These are phyloP conservation scores for Clausena lansium DNA, from an alignment of 345 rosid genomes.

Conservation along the genomic window DNA sequence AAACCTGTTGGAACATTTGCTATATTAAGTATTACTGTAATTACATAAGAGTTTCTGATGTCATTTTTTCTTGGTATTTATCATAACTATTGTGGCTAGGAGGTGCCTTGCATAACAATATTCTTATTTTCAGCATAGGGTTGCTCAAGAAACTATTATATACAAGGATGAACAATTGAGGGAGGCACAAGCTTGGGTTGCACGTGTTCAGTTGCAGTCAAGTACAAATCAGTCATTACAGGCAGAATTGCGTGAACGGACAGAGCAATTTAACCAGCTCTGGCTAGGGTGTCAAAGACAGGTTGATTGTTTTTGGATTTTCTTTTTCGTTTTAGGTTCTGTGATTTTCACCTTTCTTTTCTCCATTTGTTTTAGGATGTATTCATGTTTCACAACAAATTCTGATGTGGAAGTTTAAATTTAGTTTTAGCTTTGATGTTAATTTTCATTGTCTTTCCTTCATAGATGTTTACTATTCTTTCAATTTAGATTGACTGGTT, in stretches of 20 bases:
- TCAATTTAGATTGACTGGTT: conserved; percentile 18
- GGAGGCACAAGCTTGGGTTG: conserved; percentile 75
- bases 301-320: conserved; percentile 45
- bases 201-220: conserved; percentile 81
- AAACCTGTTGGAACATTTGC: neutral
- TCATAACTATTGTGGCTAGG: neutral
- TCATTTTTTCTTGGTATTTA: neutral
- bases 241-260: conserved; percentile 79
- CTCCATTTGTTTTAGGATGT: neutral
- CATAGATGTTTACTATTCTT: neutral
- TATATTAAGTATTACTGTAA: neutral
- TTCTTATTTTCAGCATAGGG: conserved; percentile 67
- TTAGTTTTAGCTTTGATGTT: neutral
- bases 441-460: neutral
- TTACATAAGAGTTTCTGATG: neutral
- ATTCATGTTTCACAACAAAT: neutral
- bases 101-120: conserved; percentile 17
- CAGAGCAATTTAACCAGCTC: conserved; percentile 84
- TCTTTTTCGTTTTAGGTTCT: conserved; percentile 4
- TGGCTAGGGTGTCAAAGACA: conserved; percentile 96
- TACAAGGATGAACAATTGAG: conserved; percentile 88
- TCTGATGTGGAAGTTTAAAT: neutral
- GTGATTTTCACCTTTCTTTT: neutral
- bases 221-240: conserved; percentile 70
- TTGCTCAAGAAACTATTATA: conserved; percentile 76